Evolutionary conservation across 179 eudicot species (phyloP), one percentile per base, ranked within the genome.

Genomic region (Beta lomatogona): DNA sequence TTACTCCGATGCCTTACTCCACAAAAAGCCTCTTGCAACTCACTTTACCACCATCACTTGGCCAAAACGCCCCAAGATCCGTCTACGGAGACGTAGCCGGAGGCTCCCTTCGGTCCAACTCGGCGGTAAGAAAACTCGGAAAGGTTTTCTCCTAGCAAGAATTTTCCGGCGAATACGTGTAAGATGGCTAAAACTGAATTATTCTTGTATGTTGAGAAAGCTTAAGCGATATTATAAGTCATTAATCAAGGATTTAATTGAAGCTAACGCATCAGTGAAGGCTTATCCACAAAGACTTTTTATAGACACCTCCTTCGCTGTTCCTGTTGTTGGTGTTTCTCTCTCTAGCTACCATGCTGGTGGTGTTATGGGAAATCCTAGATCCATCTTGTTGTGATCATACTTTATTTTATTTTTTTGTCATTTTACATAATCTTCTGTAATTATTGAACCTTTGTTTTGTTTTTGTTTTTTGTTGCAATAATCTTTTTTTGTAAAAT

Each of bases 251-350:
- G 93, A 92, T 50, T 61, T 93, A 3, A 76, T 91, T 0, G 93
- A 91, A 57, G 89, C 85, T 9, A 79, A 89, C n/a, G 89, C 87
- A 4, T 82, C 88, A 9, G 54, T 85, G 0, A 92, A 91, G 66
- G 48, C 91, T 7, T 78, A 79, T 72, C 93, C 89, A 28, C 92
- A 90, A 45, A 87, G 92, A 81, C 45, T 90, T 5, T 60, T 87
- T 2, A 7, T 90, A 83, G 93, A 93, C 64, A 48, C 92, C 0
- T 86, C 92, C 0, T 78, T 89, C 41, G 91, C 90, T 7, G 59
- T 93, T 73, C 97, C 97, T 1, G 91, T 89, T 19, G 83, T 91
- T 90, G 92, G 91, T 11, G 64, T 88, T 22, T 79, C 88, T 7
- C 54, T 84, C 55, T 63, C 63, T 54, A 54, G 11, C 18, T 50